phyloP scores from a whole-genome alignment of 2,329 filamentous ascomycete genomes.

The Pyrenophora teres region DNA sequence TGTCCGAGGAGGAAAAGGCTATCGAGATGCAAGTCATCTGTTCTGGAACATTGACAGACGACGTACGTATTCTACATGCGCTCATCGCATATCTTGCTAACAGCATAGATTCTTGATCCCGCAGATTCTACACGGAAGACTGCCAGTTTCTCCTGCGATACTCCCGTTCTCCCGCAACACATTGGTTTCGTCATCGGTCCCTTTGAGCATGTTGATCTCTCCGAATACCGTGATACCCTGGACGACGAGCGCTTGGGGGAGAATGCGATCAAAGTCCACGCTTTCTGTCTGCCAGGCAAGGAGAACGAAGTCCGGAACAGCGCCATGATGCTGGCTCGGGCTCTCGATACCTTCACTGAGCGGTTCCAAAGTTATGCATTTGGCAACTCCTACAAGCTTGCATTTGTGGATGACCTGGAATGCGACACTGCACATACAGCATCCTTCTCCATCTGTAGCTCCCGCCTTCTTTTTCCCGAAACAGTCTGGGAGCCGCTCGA shows the following conservation, averaged over 20 bases:
- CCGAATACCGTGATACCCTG: slow-evolving; percentile 85
- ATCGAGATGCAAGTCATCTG: slow-evolving; percentile 89
- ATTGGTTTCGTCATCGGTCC: slow-evolving; percentile 93
- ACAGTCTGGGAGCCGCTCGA: slow-evolving; percentile 85
- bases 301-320: slow-evolving; percentile 84
- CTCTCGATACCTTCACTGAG: slow-evolving; percentile 88
- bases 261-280: slow-evolving; percentile 86
- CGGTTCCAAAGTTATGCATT: slow-evolving; percentile 91
- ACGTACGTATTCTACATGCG: slow-evolving; percentile 51
- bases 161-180: slow-evolving; percentile 79
- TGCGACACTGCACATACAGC: slow-evolving; percentile 77
- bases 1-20: slow-evolving; percentile 78
- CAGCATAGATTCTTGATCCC: slow-evolving; percentile 64
- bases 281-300: slow-evolving; percentile 85
- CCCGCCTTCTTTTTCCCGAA: slow-evolving; percentile 79
- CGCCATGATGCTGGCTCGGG: slow-evolving; percentile 78
- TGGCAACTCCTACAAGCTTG: slow-evolving; percentile 80
- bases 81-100: slow-evolving; percentile 10
- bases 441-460: slow-evolving; percentile 86
- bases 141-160: slow-evolving; percentile 74
- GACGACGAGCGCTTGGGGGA: slow-evolving; percentile 89
- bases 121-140: slow-evolving; percentile 82
- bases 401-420: slow-evolving; percentile 88
- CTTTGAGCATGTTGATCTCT: slow-evolving; percentile 90
- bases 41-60: slow-evolving; percentile 85